Conservation (phyloP, 768 basidiomycete species). For the Mycena floridula region DNA sequence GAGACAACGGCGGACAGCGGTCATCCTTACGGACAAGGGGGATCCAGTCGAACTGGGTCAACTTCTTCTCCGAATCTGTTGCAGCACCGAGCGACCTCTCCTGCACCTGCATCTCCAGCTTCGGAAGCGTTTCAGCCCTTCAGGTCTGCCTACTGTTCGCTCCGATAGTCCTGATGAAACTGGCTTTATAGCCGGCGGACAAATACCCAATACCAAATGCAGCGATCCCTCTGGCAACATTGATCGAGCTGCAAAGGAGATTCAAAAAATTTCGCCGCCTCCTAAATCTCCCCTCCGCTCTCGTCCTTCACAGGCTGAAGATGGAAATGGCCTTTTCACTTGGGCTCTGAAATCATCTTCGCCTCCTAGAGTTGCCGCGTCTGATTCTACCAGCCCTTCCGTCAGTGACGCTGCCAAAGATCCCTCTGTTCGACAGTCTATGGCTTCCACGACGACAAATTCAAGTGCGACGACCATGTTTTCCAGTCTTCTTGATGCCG, state of each 20-base stretch:
- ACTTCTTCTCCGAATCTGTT: conserved; percentile 60
- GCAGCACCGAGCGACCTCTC: conserved; percentile 26
- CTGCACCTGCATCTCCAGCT: conserved; percentile 28
- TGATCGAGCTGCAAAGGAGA: conserved; percentile 27
- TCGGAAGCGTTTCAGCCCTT: conserved; percentile 45
- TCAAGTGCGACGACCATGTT: conserved; percentile 39
- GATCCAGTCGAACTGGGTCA: conserved; percentile 33
- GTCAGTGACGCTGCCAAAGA: conserved; percentile 33
- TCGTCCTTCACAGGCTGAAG: conserved; percentile 21
- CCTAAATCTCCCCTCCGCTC: conserved; percentile 50
- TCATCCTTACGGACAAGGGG: conserved; percentile 30
- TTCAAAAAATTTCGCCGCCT: conserved; percentile 32
- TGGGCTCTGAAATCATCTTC: conserved; percentile 19
- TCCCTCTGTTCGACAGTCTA: conserved; percentile 45
- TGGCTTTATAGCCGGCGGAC: not conserved
- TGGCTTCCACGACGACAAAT: conserved; percentile 59
- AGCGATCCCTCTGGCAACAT: conserved; percentile 6
- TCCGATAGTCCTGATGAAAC: conserved; percentile 51
- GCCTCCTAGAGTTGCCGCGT: conserved; percentile 22
- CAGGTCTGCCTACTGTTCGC: conserved; percentile 42
- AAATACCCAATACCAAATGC: not conserved
- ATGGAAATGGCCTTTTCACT: conserved; percentile 22
- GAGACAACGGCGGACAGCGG: conserved; percentile 10
- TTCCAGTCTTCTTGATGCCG: conserved; percentile 59
- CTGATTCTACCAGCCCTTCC: conserved; percentile 28